Base-by-base conservation (phyloP, 345 rosid genomes). In the Brassica rapa region DNA sequence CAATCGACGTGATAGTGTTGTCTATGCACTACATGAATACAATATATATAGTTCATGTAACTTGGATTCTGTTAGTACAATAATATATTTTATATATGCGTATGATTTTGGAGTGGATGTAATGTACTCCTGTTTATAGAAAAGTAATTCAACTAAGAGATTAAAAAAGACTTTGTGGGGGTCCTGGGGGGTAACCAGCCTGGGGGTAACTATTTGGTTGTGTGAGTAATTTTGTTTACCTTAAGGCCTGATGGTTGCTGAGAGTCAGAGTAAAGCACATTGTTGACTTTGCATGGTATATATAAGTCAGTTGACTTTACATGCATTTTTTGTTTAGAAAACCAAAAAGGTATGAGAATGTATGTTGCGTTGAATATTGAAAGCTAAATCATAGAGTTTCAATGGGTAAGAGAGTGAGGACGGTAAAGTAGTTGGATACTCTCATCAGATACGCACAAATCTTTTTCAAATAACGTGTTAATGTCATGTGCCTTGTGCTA, bases 371-470 rank as follows among this genome's bases (percentile, higher is more conserved):
- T 80, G 75, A 70, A 64, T 67, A 16, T 37, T 39, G 64, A 14
- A 29, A 74, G 62, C 61, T 55, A 63, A 51, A 27, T 37, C 60
- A 0, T 60, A 69, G 80, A 69, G 25, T 30, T 78, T 71, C 61
- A 85, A 74, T 80, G 87, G 76, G 35, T 77, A 83, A 84, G 73
- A 74, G 71, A 65, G 82, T 80, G 78, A 78, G 88, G 87, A 29
- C 83, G 88, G 86, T 77, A 75, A 73, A 66, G 84, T 82, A 30
- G 90, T 79, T 77, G 82, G 75, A 65, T 30, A 66, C 2, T 35
- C 72, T 68, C 27, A 74, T 78, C 78, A 77, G 68, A 62, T 39
- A 63, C 63, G 73, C 73, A 55, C 14, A 53, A 70, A 55, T 53
- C 6, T 53, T 32, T 55, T 70, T 43, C 57, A 72, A 24, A 65